Evolutionary conservation across 139 green algal genomes (phyloP), one percentile per base, ranked within the genome.

Genomic region (Asterochloris sp.): DNA sequence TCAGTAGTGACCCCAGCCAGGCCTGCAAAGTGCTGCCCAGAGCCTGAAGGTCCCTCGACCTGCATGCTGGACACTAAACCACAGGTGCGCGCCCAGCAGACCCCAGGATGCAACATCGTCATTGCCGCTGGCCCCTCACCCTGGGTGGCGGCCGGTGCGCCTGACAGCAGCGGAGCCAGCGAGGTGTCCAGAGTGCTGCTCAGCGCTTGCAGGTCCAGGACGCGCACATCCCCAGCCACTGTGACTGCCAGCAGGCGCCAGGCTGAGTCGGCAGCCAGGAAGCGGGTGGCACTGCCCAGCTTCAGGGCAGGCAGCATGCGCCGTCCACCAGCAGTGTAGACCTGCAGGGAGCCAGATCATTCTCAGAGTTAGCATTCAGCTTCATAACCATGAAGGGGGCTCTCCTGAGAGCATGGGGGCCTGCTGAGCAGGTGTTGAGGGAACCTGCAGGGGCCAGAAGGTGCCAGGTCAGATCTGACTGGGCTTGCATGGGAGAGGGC

Each of bases 271-370:
- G 69, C 74, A 27, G 78, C 74, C 78, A 93, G 76, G 61, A 88
- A 87, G 12, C 86, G 85, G 4, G 88, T 78, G 24, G 84, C 64
- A 19, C 74, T 67, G 47, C 87, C 86, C 80, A 95, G 82, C 60
- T 87, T 85, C 29, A 96, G 83, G 29, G 90, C 78, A 1, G 89
- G 88, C 28, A 89, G 67, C 74, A 91, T 71, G 28, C 91, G 87
- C 27, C 92, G 81, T 1, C 93, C 93, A 8, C 86, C 88, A 10
- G 82, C 38, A 0, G 86, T 90, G 83, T 93, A 94, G 0, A 95
- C 68, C 85, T 93, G 88, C 73, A n/a, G 15, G 24, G 66, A 23
- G 24, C 13, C 21, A 54, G 4, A 54, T 54, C 38, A 54, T 6
- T 6, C 4, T 54, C 38, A 54, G 6, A 54, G 6, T 54, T 54